These are phyloP conservation scores for Phylloporus sp. DNA, from an alignment of 1,284 basidiomycete species.

Conservation along the genomic window DNA sequence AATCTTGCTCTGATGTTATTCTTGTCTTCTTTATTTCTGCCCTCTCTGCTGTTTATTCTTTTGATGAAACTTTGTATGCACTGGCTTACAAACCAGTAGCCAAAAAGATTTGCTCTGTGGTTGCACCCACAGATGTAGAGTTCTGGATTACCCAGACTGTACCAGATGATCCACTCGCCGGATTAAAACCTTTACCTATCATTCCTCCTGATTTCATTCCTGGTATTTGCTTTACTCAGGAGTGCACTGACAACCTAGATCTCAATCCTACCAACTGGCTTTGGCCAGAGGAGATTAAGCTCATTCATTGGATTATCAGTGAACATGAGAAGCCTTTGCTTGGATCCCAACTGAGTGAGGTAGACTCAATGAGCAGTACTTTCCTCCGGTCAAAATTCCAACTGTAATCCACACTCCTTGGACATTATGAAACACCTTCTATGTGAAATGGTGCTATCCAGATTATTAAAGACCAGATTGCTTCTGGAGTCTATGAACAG, in stretches of 20 bases:
- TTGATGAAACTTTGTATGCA: background rate
- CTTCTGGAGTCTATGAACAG: background rate
- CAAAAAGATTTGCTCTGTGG: background rate
- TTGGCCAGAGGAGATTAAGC: background rate
- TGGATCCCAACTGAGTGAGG: background rate
- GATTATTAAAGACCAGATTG: background rate
- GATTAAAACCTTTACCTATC: background rate
- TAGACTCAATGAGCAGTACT: background rate
- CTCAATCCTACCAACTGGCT: background rate
- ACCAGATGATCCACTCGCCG: background rate
- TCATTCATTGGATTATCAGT: background rate
- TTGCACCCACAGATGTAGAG: background rate
- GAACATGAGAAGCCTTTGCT: background rate
- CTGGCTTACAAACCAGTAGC: background rate
- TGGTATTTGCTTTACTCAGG: background rate
- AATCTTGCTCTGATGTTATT: background rate
- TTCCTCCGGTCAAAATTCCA: background rate
- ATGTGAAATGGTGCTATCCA: background rate
- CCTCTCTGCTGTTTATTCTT: background rate
- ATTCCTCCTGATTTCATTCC: background rate
- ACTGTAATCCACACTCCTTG: background rate
- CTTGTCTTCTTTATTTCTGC: background rate
- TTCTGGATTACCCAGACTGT: too few species aligned
- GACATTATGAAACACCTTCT: background rate
- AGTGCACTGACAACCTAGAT: background rate